Evolutionary conservation across 441 rosid genomes (phyloP).

Genomic region (Aquilaria agallochum): DNA sequence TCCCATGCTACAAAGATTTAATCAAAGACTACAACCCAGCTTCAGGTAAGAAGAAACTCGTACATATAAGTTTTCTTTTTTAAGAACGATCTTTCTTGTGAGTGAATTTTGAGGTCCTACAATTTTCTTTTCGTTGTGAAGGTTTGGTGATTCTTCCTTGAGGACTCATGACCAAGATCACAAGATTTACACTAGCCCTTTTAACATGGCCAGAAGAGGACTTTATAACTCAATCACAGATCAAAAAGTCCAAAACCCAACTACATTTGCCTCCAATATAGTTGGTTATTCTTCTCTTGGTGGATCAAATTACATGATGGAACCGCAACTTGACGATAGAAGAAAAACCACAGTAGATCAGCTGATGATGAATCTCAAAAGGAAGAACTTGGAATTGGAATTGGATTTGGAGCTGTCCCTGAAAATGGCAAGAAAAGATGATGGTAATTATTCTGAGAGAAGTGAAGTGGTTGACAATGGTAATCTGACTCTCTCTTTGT

Average conservation of each 20-base stretch:
- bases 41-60: constrained; percentile 29
- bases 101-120: background rate
- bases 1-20: constrained; percentile 55
- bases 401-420: constrained; percentile 76
- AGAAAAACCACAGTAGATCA: background rate
- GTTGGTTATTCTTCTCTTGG: constrained; percentile 14
- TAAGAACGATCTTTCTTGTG: background rate
- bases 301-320: constrained; percentile 8
- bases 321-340: constrained; percentile 19
- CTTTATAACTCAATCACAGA: constrained; percentile 28
- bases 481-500: constrained; percentile 63
- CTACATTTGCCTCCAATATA: constrained; percentile 22
- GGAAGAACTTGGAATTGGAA: constrained; percentile 30
- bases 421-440: constrained; percentile 29
- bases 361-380: constrained; percentile 17
- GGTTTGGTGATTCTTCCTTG: constrained; percentile 50
- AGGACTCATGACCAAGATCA: constrained; percentile 31
- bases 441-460: constrained; percentile 18
- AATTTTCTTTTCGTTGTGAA: constrained; percentile 6
- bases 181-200: constrained; percentile 28
- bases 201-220: constrained; percentile 30
- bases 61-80: background rate
- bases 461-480: constrained; percentile 18
- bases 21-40: constrained; percentile 38
- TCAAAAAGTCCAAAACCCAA: constrained; percentile 23